These are phyloP conservation scores for Globisporangium echinulatum DNA, from an alignment of 352 stramenopile species.

Conservation along the genomic window DNA sequence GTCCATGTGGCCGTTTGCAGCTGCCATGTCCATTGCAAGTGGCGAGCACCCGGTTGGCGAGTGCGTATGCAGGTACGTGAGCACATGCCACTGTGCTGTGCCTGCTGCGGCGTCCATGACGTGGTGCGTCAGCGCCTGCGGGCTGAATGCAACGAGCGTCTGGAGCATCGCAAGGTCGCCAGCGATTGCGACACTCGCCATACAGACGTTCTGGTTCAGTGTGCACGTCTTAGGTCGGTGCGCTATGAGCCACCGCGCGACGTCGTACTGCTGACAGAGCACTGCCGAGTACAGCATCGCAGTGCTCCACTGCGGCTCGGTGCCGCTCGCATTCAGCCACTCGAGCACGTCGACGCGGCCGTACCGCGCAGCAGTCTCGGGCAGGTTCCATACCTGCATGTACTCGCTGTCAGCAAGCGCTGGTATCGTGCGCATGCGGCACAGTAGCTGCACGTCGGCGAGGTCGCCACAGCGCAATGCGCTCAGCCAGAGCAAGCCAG, in stretches of 20 bases:
- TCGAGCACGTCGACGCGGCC: not conserved
- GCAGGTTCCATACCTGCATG: not conserved
- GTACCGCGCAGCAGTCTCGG: not conserved
- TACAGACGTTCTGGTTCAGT: not conserved
- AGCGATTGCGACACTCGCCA: not conserved
- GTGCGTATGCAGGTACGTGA: not conserved
- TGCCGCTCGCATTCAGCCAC: not conserved
- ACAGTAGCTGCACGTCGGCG: not conserved
- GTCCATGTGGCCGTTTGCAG: not conserved
- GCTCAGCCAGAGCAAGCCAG: not conserved
- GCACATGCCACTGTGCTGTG: not conserved
- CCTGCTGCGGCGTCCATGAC: not conserved
- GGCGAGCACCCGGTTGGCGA: not conserved
- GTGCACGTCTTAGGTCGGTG: not conserved
- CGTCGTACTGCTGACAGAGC: not conserved
- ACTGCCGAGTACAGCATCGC: not conserved
- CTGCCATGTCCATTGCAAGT: not conserved
- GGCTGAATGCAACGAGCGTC: not conserved
- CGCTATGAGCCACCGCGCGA: not conserved
- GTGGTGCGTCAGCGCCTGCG: not conserved
- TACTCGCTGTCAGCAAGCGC: not conserved
- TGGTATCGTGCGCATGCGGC: not conserved
- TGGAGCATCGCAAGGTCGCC: not conserved
- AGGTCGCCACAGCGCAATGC: not conserved
- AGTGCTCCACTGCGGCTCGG: not conserved